These are phyloP conservation scores for Chalaropsis thielavioides DNA, from an alignment of 2,329 filamentous ascomycete species.

Conservation along the genomic window DNA sequence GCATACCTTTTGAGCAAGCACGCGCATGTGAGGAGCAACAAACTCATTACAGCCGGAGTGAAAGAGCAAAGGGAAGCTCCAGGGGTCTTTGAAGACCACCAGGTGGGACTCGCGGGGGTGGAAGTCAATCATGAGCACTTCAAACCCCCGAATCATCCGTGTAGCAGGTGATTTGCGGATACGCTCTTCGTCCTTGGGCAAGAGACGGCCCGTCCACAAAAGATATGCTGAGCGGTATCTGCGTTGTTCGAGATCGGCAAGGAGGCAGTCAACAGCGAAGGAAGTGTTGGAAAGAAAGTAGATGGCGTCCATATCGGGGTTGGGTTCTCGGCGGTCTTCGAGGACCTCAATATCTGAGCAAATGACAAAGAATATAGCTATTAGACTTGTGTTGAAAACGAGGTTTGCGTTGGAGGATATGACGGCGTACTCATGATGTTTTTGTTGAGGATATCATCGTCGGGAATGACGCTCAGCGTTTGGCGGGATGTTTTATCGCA, in stretches of 20 bases:
- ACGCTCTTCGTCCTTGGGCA: conserved; percentile 53
- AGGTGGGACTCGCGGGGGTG: conserved; percentile 83
- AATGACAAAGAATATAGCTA: neutral
- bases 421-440: conserved; percentile 75
- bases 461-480: conserved; percentile 77
- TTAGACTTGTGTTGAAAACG: conserved; percentile 14
- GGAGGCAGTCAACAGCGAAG: conserved; percentile 82
- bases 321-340: conserved; percentile 67
- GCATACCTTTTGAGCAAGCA: conserved; percentile 70
- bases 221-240: conserved; percentile 69
- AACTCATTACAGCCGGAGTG: conserved; percentile 80
- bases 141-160: conserved; percentile 62
- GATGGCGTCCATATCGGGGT: conserved; percentile 84
- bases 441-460: conserved; percentile 93
- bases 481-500: conserved; percentile 72
- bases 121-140: conserved; percentile 75
- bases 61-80: conserved; percentile 86
- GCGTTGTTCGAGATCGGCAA: conserved; percentile 77
- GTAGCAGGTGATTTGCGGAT: conserved; percentile 58
- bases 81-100: conserved; percentile 83
- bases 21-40: conserved; percentile 69
- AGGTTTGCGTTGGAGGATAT: conserved; percentile 6
- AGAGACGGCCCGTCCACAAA: conserved; percentile 70
- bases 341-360: conserved; percentile 82
- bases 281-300: conserved; percentile 78